These are phyloP conservation scores for Vaccinium vitisidaea DNA, from an alignment of 148 eudicot species.

Conservation along the genomic window DNA sequence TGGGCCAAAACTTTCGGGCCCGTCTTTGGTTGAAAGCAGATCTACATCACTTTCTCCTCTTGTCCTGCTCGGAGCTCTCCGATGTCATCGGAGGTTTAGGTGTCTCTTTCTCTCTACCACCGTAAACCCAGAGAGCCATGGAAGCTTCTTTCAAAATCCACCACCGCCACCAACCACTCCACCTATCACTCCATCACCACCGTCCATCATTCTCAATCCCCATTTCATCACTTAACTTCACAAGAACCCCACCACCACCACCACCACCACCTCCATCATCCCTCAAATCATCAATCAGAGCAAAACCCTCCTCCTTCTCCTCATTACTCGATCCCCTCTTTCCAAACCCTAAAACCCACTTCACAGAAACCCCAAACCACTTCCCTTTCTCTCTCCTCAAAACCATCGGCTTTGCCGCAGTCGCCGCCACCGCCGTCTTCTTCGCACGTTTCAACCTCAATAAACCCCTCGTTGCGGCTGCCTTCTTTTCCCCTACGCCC, in stretches of 20 bases:
- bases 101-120: background rate
- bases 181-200: slow-evolving; percentile 9
- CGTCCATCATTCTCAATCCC: slow-evolving; percentile 32
- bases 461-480: slow-evolving; percentile 43
- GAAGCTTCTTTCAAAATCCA: slow-evolving; percentile 33
- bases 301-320: slow-evolving; percentile 14
- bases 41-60: background rate
- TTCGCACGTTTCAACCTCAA: slow-evolving; percentile 28
- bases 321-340: background rate
- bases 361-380: slow-evolving; percentile 6
- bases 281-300: slow-evolving; percentile 14
- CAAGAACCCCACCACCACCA: slow-evolving; percentile 13
- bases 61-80: background rate
- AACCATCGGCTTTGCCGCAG: slow-evolving; percentile 41
- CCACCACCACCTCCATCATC: background rate
- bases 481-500: slow-evolving; percentile 23
- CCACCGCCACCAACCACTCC: slow-evolving; percentile 22
- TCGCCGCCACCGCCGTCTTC: slow-evolving; percentile 55
- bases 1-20: background rate
- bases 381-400: slow-evolving; percentile 39
- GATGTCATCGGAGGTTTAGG: slow-evolving; percentile 5
- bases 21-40: background rate
- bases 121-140: slow-evolving; percentile 20
- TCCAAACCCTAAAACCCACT: slow-evolving; percentile 7
- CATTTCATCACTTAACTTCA: slow-evolving; percentile 37